Percentiles rank a stretch among this genome's conserved stretches.
These are phyloP conservation scores for Wickerhamiella lipophila DNA, from an alignment of 805 yeast genomes.

Conservation along the genomic window DNA sequence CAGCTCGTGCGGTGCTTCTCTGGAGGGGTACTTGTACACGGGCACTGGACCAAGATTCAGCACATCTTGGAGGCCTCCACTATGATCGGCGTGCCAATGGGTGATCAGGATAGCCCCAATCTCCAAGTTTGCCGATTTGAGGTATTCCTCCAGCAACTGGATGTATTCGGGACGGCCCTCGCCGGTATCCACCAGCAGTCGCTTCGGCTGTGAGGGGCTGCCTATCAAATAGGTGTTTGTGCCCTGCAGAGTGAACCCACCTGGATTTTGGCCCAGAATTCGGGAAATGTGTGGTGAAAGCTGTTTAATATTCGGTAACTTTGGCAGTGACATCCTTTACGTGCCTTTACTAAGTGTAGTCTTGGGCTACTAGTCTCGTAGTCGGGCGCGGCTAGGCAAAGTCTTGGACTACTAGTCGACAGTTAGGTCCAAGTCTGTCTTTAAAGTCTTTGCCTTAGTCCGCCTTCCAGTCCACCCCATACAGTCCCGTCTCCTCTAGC, in stretches of 20 bases:
- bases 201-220: constrained; percentile 19
- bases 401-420: no score
- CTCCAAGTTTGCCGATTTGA: constrained; percentile 11
- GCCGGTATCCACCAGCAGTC: constrained; percentile 30
- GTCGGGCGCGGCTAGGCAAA: no score
- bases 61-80: constrained; percentile 23
- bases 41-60: constrained; percentile 13
- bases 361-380: no score
- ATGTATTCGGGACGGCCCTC: constrained; percentile 26
- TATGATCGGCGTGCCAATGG: constrained; percentile 31
- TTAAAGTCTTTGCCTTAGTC: no score
- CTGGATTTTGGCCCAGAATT: constrained; percentile 29
- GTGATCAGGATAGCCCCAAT: constrained; percentile 25
- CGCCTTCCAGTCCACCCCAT: no score
- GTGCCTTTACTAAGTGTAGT: no score
- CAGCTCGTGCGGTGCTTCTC: constrained; percentile 6
- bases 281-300: constrained; percentile 28
- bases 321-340: constrained; percentile 10
- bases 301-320: constrained; percentile 17
- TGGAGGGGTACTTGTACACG: constrained; percentile 14
- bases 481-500: no score
- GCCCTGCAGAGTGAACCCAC: constrained; percentile 31
- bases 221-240: constrained; percentile 32
- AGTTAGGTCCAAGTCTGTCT: no score
- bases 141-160: constrained; percentile 19